These are phyloP conservation scores for Solidago caesia DNA, from an alignment of 129 eudicot genomes.

Conservation along the genomic window DNA sequence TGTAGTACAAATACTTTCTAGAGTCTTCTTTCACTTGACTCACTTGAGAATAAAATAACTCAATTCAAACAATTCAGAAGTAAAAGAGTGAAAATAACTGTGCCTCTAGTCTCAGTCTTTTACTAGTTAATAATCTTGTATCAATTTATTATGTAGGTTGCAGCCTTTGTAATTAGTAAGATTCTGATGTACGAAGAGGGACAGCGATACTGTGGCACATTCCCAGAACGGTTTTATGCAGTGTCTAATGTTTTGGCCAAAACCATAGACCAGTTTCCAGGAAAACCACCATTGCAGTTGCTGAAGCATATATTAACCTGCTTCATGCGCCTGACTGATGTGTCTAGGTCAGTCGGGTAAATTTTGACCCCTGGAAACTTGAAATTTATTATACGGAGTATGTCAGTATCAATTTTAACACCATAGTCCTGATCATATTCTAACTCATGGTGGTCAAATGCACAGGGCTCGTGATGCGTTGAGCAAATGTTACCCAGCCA, in stretches of 20 bases:
- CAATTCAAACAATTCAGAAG: neutral
- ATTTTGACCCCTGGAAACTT: conserved; percentile 24
- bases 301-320: conserved; percentile 41
- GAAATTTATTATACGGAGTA: neutral
- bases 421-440: neutral
- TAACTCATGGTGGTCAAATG: conserved; percentile 26
- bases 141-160: conserved; percentile 26
- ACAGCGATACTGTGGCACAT: conserved; percentile 31
- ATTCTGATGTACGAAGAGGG: conserved; percentile 37
- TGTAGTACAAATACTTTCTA: no score
- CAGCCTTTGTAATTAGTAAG: conserved; percentile 37
- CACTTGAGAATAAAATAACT: neutral
- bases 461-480: conserved; percentile 39
- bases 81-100: neutral
- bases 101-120: neutral
- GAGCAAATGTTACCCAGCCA: conserved; percentile 30
- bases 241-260: conserved; percentile 20
- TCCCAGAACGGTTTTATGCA: conserved; percentile 29
- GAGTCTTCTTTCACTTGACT: neutral
- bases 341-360: conserved; percentile 48
- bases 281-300: conserved; percentile 29
- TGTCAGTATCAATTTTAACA: neutral
- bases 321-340: conserved; percentile 32
- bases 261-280: conserved; percentile 20
- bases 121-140: neutral